Evolutionary conservation across 2,329 filamentous ascomycete species (phyloP), one percentile per base, ranked within the genome.

Genomic region (Didymosphaeria variabile): DNA sequence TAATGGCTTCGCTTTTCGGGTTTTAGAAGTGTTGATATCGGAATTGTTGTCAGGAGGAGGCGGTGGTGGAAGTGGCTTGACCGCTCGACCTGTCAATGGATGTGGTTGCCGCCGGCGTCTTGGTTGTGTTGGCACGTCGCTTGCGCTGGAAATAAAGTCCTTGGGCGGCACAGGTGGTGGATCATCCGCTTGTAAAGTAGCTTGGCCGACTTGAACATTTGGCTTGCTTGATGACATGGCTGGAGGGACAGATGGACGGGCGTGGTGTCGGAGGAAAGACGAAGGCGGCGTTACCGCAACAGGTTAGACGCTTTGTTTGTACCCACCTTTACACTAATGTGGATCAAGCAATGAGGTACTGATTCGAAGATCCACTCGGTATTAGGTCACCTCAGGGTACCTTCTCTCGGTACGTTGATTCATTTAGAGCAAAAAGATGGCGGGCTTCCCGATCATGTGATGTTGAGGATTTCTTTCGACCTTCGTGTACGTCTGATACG

Each of bases 21-120:
- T 19, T 5, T n/a, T 40, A 17, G 9, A 40, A n/a, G 38, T 7
- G 38, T 19, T n/a, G 17, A 5, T 29, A 29, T 29, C 4, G 4
- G 26, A 29, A 36, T 13, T 8, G n/a, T 40, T 15, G 32, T 32
- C 26, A 13, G 66, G 62, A 26, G 62, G 44, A 17, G 55, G 57
- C 7, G 68, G 68, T 19, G 66, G 46, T 21, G 69, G 66, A 8
- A 70, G 52, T 12, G 69, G 63, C 40, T 70, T 45, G n/a, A 45
- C 42, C n/a, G 42, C 42, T 19, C 8, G 19, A 2, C 42, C 42
- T 13, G n/a, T 44, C 36, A 32, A 21, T 1, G 54, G 47, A 15
- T 6, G 17, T 47, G 58, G 58, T 9, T 47, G 53, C 12, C 58
- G 26, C 8, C 38, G 52, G n/a, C 58, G 34, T 8, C 46, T 15